These are phyloP conservation scores for Lunularia cruciata DNA, from an alignment of 225 moss, liverwort and hornwort species.

Conservation along the genomic window DNA sequence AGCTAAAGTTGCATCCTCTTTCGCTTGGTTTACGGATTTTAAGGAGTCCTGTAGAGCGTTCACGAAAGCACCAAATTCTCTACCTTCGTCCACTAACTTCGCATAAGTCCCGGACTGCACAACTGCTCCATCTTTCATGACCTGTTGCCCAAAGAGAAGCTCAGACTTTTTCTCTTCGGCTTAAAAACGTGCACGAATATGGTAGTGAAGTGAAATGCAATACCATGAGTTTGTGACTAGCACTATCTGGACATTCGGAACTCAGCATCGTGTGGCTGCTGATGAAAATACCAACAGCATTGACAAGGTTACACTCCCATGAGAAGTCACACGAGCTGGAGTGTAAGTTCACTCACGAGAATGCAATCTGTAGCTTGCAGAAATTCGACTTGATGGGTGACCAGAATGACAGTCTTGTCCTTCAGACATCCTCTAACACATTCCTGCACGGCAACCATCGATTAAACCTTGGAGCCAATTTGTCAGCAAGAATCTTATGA, in stretches of 20 bases:
- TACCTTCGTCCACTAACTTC: constrained; percentile 34
- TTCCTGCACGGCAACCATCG: too few species aligned
- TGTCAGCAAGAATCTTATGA: too few species aligned
- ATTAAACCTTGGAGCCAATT: too few species aligned
- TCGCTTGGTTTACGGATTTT: constrained; percentile 28
- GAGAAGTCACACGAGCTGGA: too few species aligned
- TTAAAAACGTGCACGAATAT: background rate
- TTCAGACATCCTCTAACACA: constrained; percentile 48
- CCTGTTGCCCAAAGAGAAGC: constrained; percentile 18
- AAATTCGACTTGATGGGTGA: constrained; percentile 58
- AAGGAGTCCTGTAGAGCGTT: constrained; percentile 35
- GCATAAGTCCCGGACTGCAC: constrained; percentile 39
- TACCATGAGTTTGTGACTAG: too few species aligned
- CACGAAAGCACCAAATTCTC: constrained; percentile 39
- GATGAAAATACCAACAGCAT: too few species aligned
- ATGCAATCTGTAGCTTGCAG: constrained; percentile 42
- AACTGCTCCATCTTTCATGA: constrained; percentile 40
- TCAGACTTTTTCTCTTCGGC: too few species aligned
- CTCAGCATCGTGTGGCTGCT: too few species aligned
- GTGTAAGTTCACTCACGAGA: constrained; percentile 26
- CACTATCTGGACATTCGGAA: too few species aligned
- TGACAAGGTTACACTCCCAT: too few species aligned
- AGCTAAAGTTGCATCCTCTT: background rate
- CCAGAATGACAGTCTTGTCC: constrained; percentile 49
- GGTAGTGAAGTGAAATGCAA: too few species aligned